Conservation (phyloP, 768 basidiomycete species). For the Omphalotus guepiniiformis region DNA sequence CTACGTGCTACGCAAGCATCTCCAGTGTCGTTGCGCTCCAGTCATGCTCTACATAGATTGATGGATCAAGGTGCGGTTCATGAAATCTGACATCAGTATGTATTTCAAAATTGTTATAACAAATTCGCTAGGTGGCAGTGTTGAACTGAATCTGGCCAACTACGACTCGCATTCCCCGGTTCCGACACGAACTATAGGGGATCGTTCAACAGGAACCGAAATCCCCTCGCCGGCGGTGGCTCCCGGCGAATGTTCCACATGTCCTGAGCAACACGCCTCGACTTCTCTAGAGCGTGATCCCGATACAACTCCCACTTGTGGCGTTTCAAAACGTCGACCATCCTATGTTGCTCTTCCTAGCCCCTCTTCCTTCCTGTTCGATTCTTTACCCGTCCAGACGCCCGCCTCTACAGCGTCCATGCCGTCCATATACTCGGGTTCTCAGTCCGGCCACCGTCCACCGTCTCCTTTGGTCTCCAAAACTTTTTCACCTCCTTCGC, state of each 20-base stretch:
- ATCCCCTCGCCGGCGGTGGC: conserved; percentile 6
- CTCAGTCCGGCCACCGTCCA: not conserved
- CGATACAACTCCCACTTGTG: conserved; percentile 4
- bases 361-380: conserved; percentile 27
- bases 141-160: conserved; percentile 41
- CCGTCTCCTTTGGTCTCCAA: conserved; percentile 2
- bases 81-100: conserved; percentile 9
- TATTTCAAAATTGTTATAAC: conserved; percentile 46
- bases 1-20: conserved; percentile 23
- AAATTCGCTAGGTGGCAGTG: conserved; percentile 52
- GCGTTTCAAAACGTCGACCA: conserved; percentile 22
- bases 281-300: not conserved
- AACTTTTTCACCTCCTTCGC: conserved; percentile 29
- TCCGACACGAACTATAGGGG: conserved; percentile 39
- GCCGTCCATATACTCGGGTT: not conserved
- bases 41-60: conserved; percentile 53
- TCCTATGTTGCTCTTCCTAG: conserved; percentile 35
- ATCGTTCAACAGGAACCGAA: conserved; percentile 36
- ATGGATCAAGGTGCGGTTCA: conserved; percentile 55
- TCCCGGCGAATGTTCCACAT: conserved; percentile 8
- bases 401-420: not conserved
- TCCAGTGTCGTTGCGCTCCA: conserved; percentile 26
- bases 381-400: conserved; percentile 7
- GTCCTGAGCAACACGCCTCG: conserved; percentile 4
- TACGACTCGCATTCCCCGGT: conserved; percentile 29